Evolutionary conservation across 2,329 filamentous ascomycete species (phyloP).

Genomic region (Beauveria caledonica): DNA sequence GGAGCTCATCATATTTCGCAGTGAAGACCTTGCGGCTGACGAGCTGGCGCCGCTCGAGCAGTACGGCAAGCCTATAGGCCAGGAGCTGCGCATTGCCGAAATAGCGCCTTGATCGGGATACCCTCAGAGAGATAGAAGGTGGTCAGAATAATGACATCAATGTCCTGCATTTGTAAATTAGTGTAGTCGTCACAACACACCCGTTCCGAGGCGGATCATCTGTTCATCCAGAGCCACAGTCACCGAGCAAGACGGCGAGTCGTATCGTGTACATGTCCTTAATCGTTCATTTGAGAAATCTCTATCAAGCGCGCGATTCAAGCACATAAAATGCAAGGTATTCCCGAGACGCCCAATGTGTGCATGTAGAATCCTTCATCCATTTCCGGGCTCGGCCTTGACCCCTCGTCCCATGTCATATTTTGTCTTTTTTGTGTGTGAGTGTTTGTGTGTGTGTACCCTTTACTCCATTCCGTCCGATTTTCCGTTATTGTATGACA

Average conservation of each 20-base stretch:
- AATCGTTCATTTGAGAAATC: constrained; percentile 18
- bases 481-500: constrained; percentile 18
- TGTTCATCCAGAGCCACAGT: neutral
- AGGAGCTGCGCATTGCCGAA: neutral
- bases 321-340: constrained; percentile 42
- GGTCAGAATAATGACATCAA: neutral
- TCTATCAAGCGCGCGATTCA: constrained; percentile 30
- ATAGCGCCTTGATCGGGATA: neutral
- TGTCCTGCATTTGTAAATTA: neutral
- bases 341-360: constrained; percentile 47
- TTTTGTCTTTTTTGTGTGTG: neutral
- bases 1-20: constrained; percentile 34
- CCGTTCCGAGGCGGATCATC: neutral
- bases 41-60: constrained; percentile 20
- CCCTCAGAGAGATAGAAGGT: neutral
- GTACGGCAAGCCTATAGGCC: neutral
- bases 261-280: constrained; percentile 9
- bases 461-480: constrained; percentile 1
- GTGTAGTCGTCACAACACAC: neutral
- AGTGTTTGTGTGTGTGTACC: neutral
- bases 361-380: constrained; percentile 30
- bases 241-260: neutral
- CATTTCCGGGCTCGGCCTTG: constrained; percentile 15
- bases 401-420: constrained; percentile 8
- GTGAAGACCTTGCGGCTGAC: constrained; percentile 27